A percentile compares a stretch with the other conserved stretches of the same genome.
Evolutionary conservation across 345 rosid genomes (phyloP).

Genomic region (Camelina neglecta): DNA sequence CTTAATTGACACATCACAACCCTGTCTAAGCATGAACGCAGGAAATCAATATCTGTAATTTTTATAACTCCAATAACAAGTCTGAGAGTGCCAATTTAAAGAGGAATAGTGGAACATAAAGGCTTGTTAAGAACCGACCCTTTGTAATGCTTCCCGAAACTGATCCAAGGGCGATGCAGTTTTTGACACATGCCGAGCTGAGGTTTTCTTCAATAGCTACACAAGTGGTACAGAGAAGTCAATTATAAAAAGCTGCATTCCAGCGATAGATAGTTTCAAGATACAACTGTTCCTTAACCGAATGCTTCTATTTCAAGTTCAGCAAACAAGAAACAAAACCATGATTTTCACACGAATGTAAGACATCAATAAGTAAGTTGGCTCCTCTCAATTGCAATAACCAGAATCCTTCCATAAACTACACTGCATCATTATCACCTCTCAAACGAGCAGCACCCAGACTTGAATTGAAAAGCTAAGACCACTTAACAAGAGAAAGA

Average conservation of each 20-base stretch:
- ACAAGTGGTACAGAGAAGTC: slow-evolving; percentile 48
- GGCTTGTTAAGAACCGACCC: slow-evolving; percentile 55
- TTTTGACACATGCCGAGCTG: slow-evolving; percentile 71
- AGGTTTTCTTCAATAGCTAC: slow-evolving; percentile 79
- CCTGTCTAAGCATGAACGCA: slow-evolving; percentile 63
- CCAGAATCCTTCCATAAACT: slow-evolving; percentile 4
- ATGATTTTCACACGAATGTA: background rate
- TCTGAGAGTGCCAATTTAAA: slow-evolving; percentile 1
- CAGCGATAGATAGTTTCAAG: background rate
- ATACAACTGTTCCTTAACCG: background rate
- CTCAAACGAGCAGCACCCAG: slow-evolving; percentile 1
- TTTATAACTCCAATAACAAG: background rate
- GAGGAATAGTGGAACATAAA: background rate
- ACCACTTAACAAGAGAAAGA: slow-evolving; percentile 1
- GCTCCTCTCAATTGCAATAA: background rate
- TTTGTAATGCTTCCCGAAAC: slow-evolving; percentile 65
- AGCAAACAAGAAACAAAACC: background rate
- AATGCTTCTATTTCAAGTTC: slow-evolving; percentile 12
- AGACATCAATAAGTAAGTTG: slow-evolving; percentile 1
- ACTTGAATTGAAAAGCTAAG: slow-evolving; percentile 11
- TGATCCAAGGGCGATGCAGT: slow-evolving; percentile 72
- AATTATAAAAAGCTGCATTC: slow-evolving; percentile 9
- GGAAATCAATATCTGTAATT: slow-evolving; percentile 20
- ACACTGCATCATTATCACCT: background rate
- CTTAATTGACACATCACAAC: slow-evolving; percentile 87